Evolutionary conservation across 2,329 filamentous ascomycete genomes (phyloP).

Genomic region (Colletotrichum endophyticum): DNA sequence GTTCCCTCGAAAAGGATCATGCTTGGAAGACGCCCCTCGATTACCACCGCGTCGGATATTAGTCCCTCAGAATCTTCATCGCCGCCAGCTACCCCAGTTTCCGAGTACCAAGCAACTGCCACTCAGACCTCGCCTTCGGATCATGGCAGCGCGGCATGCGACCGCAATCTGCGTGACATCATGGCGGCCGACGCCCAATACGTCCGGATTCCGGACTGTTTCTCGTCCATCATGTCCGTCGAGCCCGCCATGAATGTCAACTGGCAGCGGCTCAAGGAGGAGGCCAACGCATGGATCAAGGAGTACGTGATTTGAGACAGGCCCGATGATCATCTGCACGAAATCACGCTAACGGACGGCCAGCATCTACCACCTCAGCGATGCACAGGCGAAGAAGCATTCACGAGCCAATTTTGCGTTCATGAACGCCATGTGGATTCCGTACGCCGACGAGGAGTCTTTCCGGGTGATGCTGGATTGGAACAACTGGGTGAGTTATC

Average conservation of each 20-base stretch:
- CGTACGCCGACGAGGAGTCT: not conserved
- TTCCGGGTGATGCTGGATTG: not conserved
- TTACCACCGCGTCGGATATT: not conserved
- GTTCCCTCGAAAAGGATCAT: not conserved
- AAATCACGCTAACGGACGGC: not conserved
- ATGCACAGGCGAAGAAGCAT: not conserved
- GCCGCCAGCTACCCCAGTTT: not conserved
- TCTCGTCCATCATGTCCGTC: not conserved
- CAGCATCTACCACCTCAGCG: not conserved
- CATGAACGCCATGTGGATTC: not conserved
- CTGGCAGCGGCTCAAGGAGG: not conserved
- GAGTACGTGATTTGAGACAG: not conserved
- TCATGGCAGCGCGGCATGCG: not conserved
- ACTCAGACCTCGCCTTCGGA: not conserved
- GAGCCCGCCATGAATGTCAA: not conserved
- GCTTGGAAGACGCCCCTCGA: not conserved
- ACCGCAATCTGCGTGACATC: not conserved
- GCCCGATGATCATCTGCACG: not conserved
- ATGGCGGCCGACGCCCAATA: not conserved
- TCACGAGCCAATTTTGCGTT: not conserved
- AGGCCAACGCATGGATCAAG: not conserved
- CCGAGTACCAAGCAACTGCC: not conserved
- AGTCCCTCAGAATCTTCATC: not conserved
- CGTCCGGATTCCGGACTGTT: not conserved
- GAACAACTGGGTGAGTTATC: not conserved